Evolutionary conservation across 768 basidiomycete species (phyloP).

Genomic region (Favolaschia claudopus): DNA sequence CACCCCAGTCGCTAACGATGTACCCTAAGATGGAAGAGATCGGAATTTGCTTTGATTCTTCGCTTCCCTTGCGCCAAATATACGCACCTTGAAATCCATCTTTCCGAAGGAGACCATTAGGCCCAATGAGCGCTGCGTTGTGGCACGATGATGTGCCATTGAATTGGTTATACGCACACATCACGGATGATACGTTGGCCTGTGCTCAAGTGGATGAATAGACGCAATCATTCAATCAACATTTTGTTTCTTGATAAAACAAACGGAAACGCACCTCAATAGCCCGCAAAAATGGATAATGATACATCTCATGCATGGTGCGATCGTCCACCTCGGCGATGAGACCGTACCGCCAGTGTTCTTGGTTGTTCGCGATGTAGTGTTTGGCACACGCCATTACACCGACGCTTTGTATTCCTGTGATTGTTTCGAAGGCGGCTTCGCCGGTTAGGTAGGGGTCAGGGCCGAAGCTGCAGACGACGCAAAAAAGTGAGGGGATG

Average conservation of each 20-base stretch:
- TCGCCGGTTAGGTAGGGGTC: slow-evolving; percentile 72
- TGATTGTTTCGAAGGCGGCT: slow-evolving; percentile 64
- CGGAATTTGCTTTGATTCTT: too few relatives aligned
- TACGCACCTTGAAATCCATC: slow-evolving; percentile 52
- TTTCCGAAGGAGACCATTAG: slow-evolving; percentile 45
- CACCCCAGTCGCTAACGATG: slow-evolving; percentile 59
- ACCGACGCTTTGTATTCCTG: slow-evolving; percentile 64
- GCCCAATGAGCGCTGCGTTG: slow-evolving; percentile 56
- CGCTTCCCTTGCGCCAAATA: background rate
- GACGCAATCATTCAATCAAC: too few relatives aligned
- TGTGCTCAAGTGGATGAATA: too few relatives aligned
- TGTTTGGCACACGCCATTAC: slow-evolving; percentile 67
- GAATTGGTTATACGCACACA: slow-evolving; percentile 63
- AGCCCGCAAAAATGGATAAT: slow-evolving; percentile 55
- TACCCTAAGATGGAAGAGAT: background rate
- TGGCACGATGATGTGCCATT: slow-evolving; percentile 74
- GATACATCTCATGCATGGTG: slow-evolving; percentile 60
- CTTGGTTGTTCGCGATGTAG: slow-evolving; percentile 55
- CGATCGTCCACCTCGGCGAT: slow-evolving; percentile 62
- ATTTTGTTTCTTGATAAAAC: background rate
- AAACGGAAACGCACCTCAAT: slow-evolving; percentile 46
- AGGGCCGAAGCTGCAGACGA: slow-evolving; percentile 50
- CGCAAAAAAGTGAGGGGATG: background rate
- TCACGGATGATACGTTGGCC: slow-evolving; percentile 62
- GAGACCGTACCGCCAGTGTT: slow-evolving; percentile 57